Base-by-base conservation (phyloP, 2,329 filamentous ascomycete species). In the Botryotinia calthae region DNA sequence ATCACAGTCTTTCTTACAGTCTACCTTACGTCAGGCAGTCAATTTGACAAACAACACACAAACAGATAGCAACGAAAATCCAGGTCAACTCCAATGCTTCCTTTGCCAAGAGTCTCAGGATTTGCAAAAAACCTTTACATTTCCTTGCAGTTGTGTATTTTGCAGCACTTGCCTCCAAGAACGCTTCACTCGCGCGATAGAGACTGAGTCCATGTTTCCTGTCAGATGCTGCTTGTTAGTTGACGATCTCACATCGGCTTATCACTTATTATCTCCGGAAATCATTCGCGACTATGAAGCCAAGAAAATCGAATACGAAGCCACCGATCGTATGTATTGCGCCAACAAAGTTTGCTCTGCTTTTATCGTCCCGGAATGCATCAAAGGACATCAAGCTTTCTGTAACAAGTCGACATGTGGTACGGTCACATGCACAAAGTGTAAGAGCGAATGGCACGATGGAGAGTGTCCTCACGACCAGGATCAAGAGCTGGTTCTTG, bases 381-480 rank as follows among this genome's bases (percentile, higher is more conserved):
- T 46, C 25, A 22, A 18, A 31, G 42, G n/a, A 25, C 37, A 25
- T 34, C 20, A 70, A 46, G 67, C 48, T 61, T n/a, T 70, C 20
- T 70, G 54, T 31, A 1, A 46, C 2, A 66, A 40, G 1, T 42
- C 54, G 16, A 8, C 48, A 25, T 70, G 67, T 6, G 16, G n/a
- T 46, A 59, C 37, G 4, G 28, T 46, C 2, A 62, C 67, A 18
- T 70, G 67, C 16, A 44, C 25, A 62, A 44, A 42, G 20, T 69
- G 66, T n/a, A 69, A 69, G 20, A 51, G 34, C n/a, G 20, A 31
- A 58, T 56, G 40, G 48, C 66, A 69, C 22, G 28, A 58, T 20
- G 51, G 54, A 58, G 51, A 34, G 44, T 61, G 51, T 69, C 25
- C 51, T 42, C 40, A 14, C 6, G 34, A 69, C 61, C 34, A 69